Conservation (phyloP, 169 alveolate species). For the Ichthyophthirius multifiliis region DNA sequence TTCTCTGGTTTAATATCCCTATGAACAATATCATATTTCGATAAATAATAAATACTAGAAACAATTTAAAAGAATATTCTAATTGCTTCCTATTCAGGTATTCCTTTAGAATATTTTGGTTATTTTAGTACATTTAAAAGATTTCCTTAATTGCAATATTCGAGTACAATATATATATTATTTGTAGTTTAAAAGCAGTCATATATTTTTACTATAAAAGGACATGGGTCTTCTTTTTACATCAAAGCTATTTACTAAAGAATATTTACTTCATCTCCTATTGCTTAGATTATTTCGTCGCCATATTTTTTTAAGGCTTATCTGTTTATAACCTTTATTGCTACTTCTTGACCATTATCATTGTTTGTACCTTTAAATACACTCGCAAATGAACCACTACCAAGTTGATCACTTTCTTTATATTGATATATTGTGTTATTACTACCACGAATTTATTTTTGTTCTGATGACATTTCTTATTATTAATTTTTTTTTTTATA, state of each 20-base stretch:
- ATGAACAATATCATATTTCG: conserved; percentile 24
- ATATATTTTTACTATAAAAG: conserved; percentile 35
- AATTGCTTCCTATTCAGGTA: conserved; percentile 30
- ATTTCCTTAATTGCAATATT: conserved; percentile 36
- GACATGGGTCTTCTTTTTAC: conserved; percentile 17
- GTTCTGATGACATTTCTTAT: too few species aligned
- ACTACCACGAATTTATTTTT: too few species aligned
- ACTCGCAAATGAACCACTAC: conserved; percentile 60
- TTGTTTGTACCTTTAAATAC: conserved; percentile 57
- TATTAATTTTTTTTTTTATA: too few species aligned
- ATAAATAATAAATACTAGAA: conserved; percentile 1
- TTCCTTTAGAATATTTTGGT: neutral
- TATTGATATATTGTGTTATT: too few species aligned
- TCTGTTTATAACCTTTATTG: conserved; percentile 51
- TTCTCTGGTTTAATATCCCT: conserved; percentile 50
- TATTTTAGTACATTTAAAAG: conserved; percentile 6
- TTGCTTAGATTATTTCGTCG: conserved; percentile 29
- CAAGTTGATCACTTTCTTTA: conserved; percentile 11
- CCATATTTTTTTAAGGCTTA: conserved; percentile 26
- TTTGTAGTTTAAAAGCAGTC: conserved; percentile 37
- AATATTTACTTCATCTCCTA: conserved; percentile 36
- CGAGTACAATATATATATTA: conserved; percentile 31
- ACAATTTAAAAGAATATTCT: conserved; percentile 19
- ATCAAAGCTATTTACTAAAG: neutral
- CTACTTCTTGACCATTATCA: conserved; percentile 52